These are phyloP conservation scores for Solanum hybrid DNA, from an alignment of 305 asterid species.

Conservation along the genomic window DNA sequence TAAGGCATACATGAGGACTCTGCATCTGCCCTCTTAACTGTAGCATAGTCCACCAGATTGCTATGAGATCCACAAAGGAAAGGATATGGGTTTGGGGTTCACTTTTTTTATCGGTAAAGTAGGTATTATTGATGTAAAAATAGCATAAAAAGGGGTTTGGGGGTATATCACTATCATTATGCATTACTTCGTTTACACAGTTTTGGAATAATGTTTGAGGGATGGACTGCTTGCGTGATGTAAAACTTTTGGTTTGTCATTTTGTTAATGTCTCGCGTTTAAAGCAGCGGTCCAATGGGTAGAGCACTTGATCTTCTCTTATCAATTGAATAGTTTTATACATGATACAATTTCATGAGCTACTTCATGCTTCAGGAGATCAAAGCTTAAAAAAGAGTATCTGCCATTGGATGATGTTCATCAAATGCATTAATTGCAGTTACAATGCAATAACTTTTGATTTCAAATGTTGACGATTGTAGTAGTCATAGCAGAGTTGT, in stretches of 20 bases:
- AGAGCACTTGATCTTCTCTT: neutral
- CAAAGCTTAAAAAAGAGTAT: neutral
- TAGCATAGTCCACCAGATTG: neutral
- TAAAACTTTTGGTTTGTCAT: neutral
- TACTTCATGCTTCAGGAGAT: neutral
- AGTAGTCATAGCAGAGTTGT: neutral
- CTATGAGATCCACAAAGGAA: neutral
- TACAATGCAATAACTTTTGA: neutral
- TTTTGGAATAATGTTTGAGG: neutral
- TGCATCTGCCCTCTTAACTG: neutral
- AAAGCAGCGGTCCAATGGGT: neutral
- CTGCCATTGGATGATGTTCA: neutral
- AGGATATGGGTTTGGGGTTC: neutral
- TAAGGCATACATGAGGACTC: neutral
- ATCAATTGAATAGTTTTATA: neutral
- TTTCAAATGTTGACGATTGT: neutral
- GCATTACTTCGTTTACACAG: neutral
- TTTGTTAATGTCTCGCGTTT: neutral
- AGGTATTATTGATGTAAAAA: neutral
- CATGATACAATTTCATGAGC: neutral
- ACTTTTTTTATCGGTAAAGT: neutral
- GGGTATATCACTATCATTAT: neutral
- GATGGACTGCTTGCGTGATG: neutral
- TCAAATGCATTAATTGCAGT: neutral
- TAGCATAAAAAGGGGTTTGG: neutral